Evolutionary conservation across 1,284 basidiomycete genomes (phyloP), one percentile per base, ranked within the genome.

Genomic region (Gomphus bonarii): DNA sequence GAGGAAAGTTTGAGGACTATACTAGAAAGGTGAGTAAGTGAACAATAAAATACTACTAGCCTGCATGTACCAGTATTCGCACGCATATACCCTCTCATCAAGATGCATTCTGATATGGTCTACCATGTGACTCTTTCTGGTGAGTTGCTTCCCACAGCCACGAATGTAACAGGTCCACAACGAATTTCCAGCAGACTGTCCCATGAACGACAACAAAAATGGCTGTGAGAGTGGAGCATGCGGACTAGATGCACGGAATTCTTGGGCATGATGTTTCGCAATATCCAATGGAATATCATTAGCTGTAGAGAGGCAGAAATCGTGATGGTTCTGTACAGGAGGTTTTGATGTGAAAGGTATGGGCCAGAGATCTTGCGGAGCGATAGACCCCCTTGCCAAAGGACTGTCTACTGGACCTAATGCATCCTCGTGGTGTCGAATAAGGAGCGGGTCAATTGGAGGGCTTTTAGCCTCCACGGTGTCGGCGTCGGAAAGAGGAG

Each of bases 51-150:
- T 38, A 11, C 33, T 33, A 33, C 50, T 33, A 50, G 33, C 33
- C 48, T 35, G 22, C n/a, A 33, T 16, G 16, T 40, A 51, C 50
- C 50, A 51, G 50, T 51, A 33, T 51, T 51, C 50, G 20, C 50
- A 51, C 30, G 36, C 50, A 51, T 31, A 51, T 36, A 40, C 31
- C 33, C 50, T 51, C 36, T 51, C 50, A 22, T 51, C 50, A 20
- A 51, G 50, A 33, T 51, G 50, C 50, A 51, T 51, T 14, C 33
- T 36, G 50, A 51, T 40, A 36, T 51, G 50, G 16, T 51, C 50
- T 7, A 51, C 22, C 50, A 51, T 51, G 20, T 51, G 50, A 10
- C 50, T 40, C 36, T 51, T 51, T 33, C 50, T 35, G 33, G 50
- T 12, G 50, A 51, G 50, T 40, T 51, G 31, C 50, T 51, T 51